Percentiles rank a stretch among this genome's conserved stretches.
Evolutionary conservation across 768 basidiomycete species (phyloP).

Genomic region (Rhodotorula graminis): DNA sequence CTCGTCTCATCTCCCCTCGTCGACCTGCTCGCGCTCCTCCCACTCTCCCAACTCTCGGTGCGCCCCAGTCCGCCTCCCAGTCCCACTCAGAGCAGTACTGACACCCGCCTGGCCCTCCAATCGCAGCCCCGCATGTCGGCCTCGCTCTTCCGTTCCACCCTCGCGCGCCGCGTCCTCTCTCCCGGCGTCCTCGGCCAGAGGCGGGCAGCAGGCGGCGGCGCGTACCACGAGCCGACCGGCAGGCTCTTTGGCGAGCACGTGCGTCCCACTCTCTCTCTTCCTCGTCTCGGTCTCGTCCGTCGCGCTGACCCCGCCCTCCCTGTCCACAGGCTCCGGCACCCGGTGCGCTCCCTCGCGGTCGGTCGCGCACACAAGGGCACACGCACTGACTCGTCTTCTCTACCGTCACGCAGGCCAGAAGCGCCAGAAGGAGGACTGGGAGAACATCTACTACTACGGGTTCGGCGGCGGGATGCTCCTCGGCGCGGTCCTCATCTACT

Average conservation of each 20-base stretch:
- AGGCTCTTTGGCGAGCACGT: slow-evolving; percentile 49
- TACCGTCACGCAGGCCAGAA: slow-evolving; percentile 44
- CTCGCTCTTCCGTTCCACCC: slow-evolving; percentile 20
- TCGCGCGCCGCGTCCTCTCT: background rate
- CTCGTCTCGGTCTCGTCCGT: background rate
- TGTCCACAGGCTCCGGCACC: slow-evolving; percentile 18
- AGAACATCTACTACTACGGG: slow-evolving; percentile 49
- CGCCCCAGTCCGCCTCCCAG: too few relatives aligned
- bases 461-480: slow-evolving; percentile 48
- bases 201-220: slow-evolving; percentile 22
- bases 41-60: background rate
- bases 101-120: background rate
- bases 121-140: slow-evolving; percentile 12
- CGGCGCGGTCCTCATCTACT: slow-evolving; percentile 45
- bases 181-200: background rate
- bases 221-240: slow-evolving; percentile 47
- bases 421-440: slow-evolving; percentile 48
- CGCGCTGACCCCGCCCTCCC: slow-evolving; percentile 26
- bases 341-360: slow-evolving; percentile 13
- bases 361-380: too few relatives aligned
- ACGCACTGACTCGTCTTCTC: too few relatives aligned
- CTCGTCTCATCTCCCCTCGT: too few relatives aligned
- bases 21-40: too few relatives aligned
- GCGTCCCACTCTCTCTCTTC: slow-evolving; percentile 9
- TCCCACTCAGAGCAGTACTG: background rate